phyloP scores from a whole-genome alignment of 2,329 filamentous ascomycete genomes.

The Onygenales sp. region DNA sequence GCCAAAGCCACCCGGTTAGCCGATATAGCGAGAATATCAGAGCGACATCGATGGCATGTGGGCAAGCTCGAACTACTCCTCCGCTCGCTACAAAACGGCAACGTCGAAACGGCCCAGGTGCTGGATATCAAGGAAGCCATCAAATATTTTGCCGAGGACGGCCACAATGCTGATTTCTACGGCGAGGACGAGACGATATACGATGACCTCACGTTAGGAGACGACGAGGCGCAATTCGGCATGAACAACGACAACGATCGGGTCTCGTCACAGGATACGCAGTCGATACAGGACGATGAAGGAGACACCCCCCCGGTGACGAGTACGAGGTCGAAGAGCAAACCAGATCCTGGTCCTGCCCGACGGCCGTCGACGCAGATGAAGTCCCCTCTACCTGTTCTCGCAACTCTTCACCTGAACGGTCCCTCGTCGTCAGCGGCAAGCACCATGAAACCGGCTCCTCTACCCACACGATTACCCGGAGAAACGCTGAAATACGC shows the following conservation, averaged over 20 bases:
- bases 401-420: conserved; percentile 74
- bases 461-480: conserved; percentile 70
- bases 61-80: conserved; percentile 84
- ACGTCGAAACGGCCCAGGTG: conserved; percentile 78
- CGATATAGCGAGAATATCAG: conserved; percentile 72
- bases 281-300: conserved; percentile 80
- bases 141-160: conserved; percentile 88
- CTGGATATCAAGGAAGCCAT: conserved; percentile 85
- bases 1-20: conserved; percentile 79
- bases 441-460: conserved; percentile 81
- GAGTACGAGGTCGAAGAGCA: conserved; percentile 39
- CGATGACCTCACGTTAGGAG: conserved; percentile 83
- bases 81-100: conserved; percentile 84
- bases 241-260: conserved; percentile 72
- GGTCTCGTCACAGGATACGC: conserved; percentile 88
- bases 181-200: conserved; percentile 86
- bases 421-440: conserved; percentile 39
- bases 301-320: conserved; percentile 8
- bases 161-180: conserved; percentile 78
- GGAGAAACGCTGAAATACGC: conserved; percentile 94
- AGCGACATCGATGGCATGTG: conserved; percentile 95
- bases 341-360: conserved; percentile 49
- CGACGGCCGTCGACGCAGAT: conserved; percentile 79
- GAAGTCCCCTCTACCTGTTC: conserved; percentile 86
- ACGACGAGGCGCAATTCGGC: conserved; percentile 82